Evolutionary conservation across 257 asterid species (phyloP).

Genomic region (Striga asiatica): DNA sequence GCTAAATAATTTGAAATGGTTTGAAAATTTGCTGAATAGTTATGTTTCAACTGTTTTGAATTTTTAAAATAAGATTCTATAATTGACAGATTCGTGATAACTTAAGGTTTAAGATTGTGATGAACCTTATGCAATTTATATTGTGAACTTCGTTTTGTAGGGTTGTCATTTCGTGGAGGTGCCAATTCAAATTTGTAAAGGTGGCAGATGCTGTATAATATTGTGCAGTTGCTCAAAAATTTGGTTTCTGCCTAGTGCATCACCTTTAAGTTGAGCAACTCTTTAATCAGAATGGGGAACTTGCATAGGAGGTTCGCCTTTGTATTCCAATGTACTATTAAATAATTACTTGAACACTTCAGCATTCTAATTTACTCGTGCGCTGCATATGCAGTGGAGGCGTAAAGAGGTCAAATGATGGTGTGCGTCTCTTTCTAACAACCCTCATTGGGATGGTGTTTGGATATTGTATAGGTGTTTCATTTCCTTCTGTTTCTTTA

Average conservation of each 20-base stretch:
- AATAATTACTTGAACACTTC: not conserved
- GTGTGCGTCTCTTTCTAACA: conserved; percentile 63
- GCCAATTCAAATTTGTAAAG: conserved; percentile 15
- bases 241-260: conserved; percentile 45
- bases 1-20: not conserved
- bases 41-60: not conserved
- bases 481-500: conserved; percentile 82
- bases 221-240: conserved; percentile 32
- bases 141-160: conserved; percentile 18
- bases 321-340: not conserved
- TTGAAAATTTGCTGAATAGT: not conserved
- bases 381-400: conserved; percentile 56
- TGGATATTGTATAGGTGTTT: conserved; percentile 87
- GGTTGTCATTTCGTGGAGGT: conserved; percentile 25
- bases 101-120: not conserved
- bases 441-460: conserved; percentile 83
- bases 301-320: conserved; percentile 59
- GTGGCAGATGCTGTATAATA: conserved; percentile 30
- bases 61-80: not conserved
- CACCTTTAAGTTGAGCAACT: conserved; percentile 50
- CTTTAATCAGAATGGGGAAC: conserved; percentile 60
- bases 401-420: conserved; percentile 57
- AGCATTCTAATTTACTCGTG: conserved; percentile 8
- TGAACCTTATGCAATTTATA: not conserved
- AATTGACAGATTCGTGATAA: conserved; percentile 5